Evolutionary conservation across 345 rosid genomes (phyloP).

Genomic region (Draba incana): DNA sequence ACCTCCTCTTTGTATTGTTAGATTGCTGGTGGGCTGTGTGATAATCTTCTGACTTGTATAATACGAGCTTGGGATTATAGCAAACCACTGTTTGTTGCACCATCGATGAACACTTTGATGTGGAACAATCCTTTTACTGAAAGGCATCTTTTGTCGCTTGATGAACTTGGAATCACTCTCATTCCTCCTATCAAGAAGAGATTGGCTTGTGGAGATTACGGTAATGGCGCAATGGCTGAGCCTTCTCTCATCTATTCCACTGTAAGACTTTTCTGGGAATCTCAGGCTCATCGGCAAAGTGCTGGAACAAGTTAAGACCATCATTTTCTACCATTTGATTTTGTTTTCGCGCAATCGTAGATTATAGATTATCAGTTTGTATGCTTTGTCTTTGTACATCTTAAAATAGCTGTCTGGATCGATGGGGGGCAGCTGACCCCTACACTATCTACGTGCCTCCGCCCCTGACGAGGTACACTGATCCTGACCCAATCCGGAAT

Average conservation of each 20-base stretch:
- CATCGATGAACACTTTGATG: slow-evolving; percentile 89
- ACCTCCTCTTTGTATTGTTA: slow-evolving; percentile 30
- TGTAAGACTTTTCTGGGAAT: slow-evolving; percentile 70
- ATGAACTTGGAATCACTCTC: slow-evolving; percentile 84
- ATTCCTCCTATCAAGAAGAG: slow-evolving; percentile 84
- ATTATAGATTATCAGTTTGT: slow-evolving; percentile 10
- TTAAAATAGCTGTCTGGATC: slow-evolving; percentile 1
- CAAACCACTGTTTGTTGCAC: slow-evolving; percentile 83
- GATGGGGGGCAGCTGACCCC: too few relatives aligned
- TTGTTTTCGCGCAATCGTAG: not conserved
- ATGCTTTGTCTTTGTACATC: slow-evolving; percentile 34
- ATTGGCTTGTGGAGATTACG: slow-evolving; percentile 89
- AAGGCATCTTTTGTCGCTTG: slow-evolving; percentile 73
- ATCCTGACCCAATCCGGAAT: too few relatives aligned
- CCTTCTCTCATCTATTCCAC: slow-evolving; percentile 79
- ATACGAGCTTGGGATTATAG: slow-evolving; percentile 92
- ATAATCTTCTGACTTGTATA: slow-evolving; percentile 83
- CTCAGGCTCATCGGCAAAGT: slow-evolving; percentile 47
- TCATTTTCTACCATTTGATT: not conserved
- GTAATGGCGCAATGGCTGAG: slow-evolving; percentile 94
- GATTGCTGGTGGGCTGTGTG: slow-evolving; percentile 96
- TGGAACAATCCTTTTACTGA: slow-evolving; percentile 95
- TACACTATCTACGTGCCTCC: too few relatives aligned
- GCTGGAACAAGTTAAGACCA: slow-evolving; percentile 31
- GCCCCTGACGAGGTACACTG: too few relatives aligned